Conservation (phyloP, 305 asterid genomes). For the Ajuga reptans region DNA sequence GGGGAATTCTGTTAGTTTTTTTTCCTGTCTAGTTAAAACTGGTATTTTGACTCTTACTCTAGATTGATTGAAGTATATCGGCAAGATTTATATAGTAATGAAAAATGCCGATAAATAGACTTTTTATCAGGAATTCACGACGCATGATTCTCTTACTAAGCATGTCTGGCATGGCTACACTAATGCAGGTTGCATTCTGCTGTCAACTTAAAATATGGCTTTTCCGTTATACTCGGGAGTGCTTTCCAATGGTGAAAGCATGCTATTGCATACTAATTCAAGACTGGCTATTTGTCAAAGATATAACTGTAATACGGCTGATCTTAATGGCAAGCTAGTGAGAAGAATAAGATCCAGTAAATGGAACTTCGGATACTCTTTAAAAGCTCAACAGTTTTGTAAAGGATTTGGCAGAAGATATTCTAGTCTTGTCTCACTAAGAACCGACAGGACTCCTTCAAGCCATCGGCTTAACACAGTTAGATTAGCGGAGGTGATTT, state of each 20-base stretch:
- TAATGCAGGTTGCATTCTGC: conserved; percentile 33
- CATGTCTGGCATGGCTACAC: conserved; percentile 8
- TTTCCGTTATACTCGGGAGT: conserved; percentile 48
- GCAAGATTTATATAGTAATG: not conserved
- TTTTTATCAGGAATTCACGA: not conserved
- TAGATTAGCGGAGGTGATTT: conserved; percentile 42
- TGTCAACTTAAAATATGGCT: conserved; percentile 47
- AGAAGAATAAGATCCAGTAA: conserved; percentile 32
- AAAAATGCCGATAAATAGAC: not conserved
- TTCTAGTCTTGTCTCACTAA: conserved; percentile 27
- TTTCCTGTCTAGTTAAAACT: not conserved
- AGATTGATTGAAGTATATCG: not conserved
- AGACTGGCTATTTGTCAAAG: conserved; percentile 23
- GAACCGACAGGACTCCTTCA: conserved; percentile 25
- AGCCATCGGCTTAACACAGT: conserved; percentile 17
- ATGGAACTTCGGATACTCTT: conserved; percentile 31
- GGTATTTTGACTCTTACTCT: not conserved
- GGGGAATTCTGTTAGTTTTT: no score
- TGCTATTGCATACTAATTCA: conserved; percentile 33
- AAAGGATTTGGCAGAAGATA: conserved; percentile 33
- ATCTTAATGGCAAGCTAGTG: conserved; percentile 26
- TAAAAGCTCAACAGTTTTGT: conserved; percentile 31
- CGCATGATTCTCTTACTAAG: not conserved
- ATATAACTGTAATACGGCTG: conserved; percentile 25
- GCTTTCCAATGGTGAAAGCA: conserved; percentile 44